These are phyloP conservation scores for Lepidium sativum DNA, from an alignment of 345 rosid genomes.

Conservation along the genomic window DNA sequence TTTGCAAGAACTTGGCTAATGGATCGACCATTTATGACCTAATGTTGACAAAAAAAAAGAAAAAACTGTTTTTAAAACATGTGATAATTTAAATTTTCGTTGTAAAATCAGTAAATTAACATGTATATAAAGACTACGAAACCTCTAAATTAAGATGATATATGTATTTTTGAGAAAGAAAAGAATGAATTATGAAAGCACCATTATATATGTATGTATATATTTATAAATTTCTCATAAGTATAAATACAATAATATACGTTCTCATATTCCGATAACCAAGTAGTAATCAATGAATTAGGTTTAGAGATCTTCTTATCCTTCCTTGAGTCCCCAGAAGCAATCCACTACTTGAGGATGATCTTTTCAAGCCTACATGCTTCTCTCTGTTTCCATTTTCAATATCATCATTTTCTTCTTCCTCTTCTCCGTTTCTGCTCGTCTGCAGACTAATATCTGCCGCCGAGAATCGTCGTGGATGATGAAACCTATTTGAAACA, in stretches of 20 bases:
- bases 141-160: background rate
- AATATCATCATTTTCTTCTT: conserved; percentile 20
- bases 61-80: background rate
- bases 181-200: background rate
- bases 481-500: conserved; percentile 39
- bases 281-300: too few species aligned
- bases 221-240: conserved; percentile 6
- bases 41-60: too few species aligned
- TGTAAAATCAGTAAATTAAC: background rate
- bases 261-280: background rate
- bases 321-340: conserved; percentile 35
- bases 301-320: conserved; percentile 2
- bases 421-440: conserved; percentile 24
- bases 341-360: conserved; percentile 55
- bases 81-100: too few species aligned
- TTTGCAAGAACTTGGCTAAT: too few species aligned
- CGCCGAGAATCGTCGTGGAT: conserved; percentile 34
- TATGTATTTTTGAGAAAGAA: background rate
- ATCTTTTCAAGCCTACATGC: conserved; percentile 38
- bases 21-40: too few species aligned
- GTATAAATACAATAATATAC: conserved; percentile 8
- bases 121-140: background rate
- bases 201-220: background rate
- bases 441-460: conserved; percentile 34
- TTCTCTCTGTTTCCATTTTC: conserved; percentile 27